Percentiles rank a stretch among this genome's conserved stretches.
phyloP scores from a whole-genome alignment of 2,329 filamentous ascomycete genomes.

The Fusarium abutilonis region DNA sequence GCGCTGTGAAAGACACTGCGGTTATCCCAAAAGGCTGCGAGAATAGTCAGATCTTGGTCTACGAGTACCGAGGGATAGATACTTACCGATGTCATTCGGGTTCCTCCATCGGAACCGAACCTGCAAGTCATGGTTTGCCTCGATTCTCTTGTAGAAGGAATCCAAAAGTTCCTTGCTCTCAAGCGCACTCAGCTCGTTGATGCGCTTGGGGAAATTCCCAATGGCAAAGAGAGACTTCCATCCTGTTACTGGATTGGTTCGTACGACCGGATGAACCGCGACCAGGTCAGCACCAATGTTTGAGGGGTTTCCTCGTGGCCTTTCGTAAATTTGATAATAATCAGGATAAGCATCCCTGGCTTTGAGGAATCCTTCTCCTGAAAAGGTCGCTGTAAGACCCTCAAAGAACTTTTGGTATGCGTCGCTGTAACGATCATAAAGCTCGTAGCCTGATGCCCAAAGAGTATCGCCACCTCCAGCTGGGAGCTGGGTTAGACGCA shows the following conservation, averaged over 20 bases:
- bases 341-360: slow-evolving; percentile 44
- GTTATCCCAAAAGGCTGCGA: slow-evolving; percentile 68
- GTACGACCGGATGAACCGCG: slow-evolving; percentile 64
- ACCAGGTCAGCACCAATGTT: slow-evolving; percentile 61
- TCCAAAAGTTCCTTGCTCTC: slow-evolving; percentile 56
- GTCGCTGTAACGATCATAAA: slow-evolving; percentile 65
- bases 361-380: slow-evolving; percentile 27
- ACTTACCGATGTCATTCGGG: slow-evolving; percentile 52
- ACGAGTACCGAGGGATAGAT: accelerated
- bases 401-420: slow-evolving; percentile 64
- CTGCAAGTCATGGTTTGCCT: slow-evolving; percentile 61
- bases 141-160: slow-evolving; percentile 55
- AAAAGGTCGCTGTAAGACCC: slow-evolving; percentile 59
- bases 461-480: slow-evolving; percentile 66
- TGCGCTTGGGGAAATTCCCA: slow-evolving; percentile 54
- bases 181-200: slow-evolving; percentile 56
- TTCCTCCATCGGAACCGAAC: slow-evolving; percentile 59
- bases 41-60: background rate
- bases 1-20: slow-evolving; percentile 66
- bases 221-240: slow-evolving; percentile 63
- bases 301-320: slow-evolving; percentile 47
- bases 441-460: slow-evolving; percentile 68
- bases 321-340: slow-evolving; percentile 47
- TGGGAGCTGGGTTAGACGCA: slow-evolving; percentile 63
- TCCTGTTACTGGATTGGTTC: slow-evolving; percentile 70